Conservation (phyloP, 2,329 filamentous ascomycete genomes). For the Onygenales sp. region DNA sequence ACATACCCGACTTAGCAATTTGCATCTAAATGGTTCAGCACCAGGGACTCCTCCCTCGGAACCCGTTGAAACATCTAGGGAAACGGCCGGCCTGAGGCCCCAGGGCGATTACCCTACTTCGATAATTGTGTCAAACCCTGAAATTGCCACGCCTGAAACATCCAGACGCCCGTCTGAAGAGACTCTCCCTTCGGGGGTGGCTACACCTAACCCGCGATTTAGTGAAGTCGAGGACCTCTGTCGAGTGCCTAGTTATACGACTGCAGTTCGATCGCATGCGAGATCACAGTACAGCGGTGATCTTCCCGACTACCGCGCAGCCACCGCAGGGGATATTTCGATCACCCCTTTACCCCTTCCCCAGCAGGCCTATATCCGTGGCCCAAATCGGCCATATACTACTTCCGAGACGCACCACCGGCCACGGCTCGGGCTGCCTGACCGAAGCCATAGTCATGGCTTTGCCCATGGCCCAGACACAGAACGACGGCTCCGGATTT, state of each 20-base stretch:
- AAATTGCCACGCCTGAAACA: constrained; percentile 25
- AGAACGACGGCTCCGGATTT: constrained; percentile 30
- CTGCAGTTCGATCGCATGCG: constrained; percentile 58
- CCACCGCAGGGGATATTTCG: constrained; percentile 5
- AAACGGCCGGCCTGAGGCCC: constrained; percentile 16
- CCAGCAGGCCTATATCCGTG: not conserved
- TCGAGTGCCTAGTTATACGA: constrained; percentile 69
- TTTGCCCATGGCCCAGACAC: constrained; percentile 22
- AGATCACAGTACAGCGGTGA: constrained; percentile 42
- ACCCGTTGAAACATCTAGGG: constrained; percentile 1
- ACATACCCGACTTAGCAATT: constrained; percentile 56
- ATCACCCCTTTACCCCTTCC: not conserved
- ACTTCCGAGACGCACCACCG: constrained; percentile 18
- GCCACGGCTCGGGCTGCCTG: constrained; percentile 15
- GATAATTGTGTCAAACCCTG: constrained; percentile 22
- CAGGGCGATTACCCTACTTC: constrained; percentile 8
- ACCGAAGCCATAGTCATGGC: constrained; percentile 16
- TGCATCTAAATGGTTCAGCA: constrained; percentile 31
- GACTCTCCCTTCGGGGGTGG: constrained; percentile 34
- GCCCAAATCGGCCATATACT: not conserved
- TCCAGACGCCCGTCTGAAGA: constrained; percentile 40
- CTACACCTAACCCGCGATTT: constrained; percentile 34
- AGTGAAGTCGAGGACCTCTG: constrained; percentile 55
- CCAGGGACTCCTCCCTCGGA: constrained; percentile 6
- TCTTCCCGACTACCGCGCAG: constrained; percentile 58